These are phyloP conservation scores for Pneumocystis murina DNA, from an alignment of 1,139 yeast species.

Conservation along the genomic window DNA sequence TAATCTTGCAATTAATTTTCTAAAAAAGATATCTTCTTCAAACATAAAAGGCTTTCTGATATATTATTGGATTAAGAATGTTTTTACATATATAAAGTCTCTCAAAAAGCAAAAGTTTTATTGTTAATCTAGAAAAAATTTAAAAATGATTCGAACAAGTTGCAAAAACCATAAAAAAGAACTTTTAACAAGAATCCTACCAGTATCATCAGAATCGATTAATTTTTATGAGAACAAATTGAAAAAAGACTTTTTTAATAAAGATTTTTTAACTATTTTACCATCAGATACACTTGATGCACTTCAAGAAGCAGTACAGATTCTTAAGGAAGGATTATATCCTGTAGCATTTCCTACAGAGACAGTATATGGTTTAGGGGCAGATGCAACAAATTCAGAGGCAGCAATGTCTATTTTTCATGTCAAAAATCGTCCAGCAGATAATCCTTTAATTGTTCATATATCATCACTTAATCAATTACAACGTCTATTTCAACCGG, in stretches of 20 bases:
- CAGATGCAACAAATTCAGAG: conserved; percentile 59
- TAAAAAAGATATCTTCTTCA: too few relatives aligned
- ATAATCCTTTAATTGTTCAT: conserved; percentile 85
- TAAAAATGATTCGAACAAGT: neutral
- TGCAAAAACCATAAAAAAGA: neutral
- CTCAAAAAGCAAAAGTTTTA: neutral
- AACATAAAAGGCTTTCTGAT: too few relatives aligned
- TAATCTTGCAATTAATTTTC: too few relatives aligned
- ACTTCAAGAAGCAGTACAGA: conserved; percentile 42
- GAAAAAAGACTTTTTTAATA: neutral
- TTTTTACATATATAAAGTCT: too few relatives aligned
- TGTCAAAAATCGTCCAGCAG: conserved; percentile 89
- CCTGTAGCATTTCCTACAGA: conserved; percentile 93
- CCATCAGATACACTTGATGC: conserved; percentile 32
- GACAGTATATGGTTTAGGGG: conserved; percentile 92
- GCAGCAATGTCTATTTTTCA: conserved; percentile 62
- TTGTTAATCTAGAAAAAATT: neutral
- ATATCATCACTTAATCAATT: conserved; percentile 66
- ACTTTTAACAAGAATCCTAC: neutral
- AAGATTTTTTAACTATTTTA: neutral
- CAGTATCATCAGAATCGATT: neutral
- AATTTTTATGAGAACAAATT: neutral
- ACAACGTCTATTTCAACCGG: conserved; percentile 35
- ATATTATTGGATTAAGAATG: too few relatives aligned
- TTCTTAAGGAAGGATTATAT: conserved; percentile 27